A percentile compares a stretch with the other conserved stretches of the same genome.
phyloP scores from a whole-genome alignment of 129 eudicot genomes.

The Oenanthe sinensis region DNA sequence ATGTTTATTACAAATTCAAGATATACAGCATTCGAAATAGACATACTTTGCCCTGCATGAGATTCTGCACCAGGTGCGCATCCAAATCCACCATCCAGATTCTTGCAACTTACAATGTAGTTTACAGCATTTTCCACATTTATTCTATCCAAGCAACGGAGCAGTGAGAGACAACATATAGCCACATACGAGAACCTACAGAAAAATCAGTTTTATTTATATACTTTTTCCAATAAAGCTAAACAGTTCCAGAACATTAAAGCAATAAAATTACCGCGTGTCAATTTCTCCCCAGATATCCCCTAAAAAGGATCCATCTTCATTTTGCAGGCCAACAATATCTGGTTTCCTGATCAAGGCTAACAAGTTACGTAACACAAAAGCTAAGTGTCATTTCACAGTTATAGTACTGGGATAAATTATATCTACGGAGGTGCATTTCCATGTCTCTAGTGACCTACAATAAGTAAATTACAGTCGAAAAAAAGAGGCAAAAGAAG shows the following conservation, averaged over 20 bases:
- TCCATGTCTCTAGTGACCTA: neutral
- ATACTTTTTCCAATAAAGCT: neutral
- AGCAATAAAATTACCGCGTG: constrained; percentile 34
- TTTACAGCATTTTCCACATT: constrained; percentile 77
- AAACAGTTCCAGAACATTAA: neutral
- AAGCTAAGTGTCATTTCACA: neutral
- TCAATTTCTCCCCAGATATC: constrained; percentile 96
- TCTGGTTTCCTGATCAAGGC: constrained; percentile 38
- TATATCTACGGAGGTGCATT: neutral
- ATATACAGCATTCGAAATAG: neutral
- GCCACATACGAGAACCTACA: constrained; percentile 77
- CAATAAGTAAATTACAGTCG: neutral
- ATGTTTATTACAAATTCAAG: neutral
- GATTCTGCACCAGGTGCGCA: constrained; percentile 97
- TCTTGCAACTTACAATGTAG: constrained; percentile 82
- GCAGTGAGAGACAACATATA: constrained; percentile 60
- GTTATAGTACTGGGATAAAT: neutral
- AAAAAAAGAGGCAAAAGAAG: neutral
- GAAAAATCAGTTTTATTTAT: neutral
- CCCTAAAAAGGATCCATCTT: constrained; percentile 96
- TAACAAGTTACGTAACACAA: neutral
- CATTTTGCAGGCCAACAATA: constrained; percentile 63
- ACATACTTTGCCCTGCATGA: constrained; percentile 83
- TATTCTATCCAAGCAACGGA: constrained; percentile 58
- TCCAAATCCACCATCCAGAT: constrained; percentile 94